A percentile compares a stretch with the other conserved stretches of the same genome.
These are phyloP conservation scores for Calamus simplicifolius DNA, from an alignment of 176 grass and related monocot species.

Conservation along the genomic window DNA sequence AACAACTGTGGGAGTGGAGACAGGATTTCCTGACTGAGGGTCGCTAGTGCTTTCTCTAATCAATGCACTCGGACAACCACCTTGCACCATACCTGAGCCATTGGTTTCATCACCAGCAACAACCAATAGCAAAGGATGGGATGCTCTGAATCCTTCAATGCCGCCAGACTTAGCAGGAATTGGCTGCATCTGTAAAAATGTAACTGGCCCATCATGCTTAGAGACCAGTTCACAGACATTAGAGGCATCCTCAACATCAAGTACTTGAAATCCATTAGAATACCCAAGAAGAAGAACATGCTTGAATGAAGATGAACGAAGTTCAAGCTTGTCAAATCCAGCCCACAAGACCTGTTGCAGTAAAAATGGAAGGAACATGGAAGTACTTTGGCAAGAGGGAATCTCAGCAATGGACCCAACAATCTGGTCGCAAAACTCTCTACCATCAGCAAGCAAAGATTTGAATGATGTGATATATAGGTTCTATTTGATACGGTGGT, in stretches of 20 bases:
- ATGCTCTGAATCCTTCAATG: constrained; percentile 73
- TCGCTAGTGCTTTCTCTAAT: constrained; percentile 79
- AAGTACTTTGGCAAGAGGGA: too few species aligned
- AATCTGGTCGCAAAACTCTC: too few species aligned
- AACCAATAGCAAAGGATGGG: constrained; percentile 94
- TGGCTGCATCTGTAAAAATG: constrained; percentile 98
- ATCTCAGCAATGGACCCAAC: too few species aligned
- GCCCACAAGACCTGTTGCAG: constrained; percentile 78
- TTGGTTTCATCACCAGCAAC: constrained; percentile 98
- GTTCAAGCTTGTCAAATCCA: constrained; percentile 88
- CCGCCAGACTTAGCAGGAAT: constrained; percentile 47
- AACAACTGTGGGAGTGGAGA: constrained; percentile 76
- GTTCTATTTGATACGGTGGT: too few species aligned
- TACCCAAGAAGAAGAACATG: constrained; percentile 89
- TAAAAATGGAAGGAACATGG: not conserved
- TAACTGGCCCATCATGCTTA: constrained; percentile 93
- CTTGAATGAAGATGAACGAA: constrained; percentile 74
- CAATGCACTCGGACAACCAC: constrained; percentile 78
- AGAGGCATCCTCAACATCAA: constrained; percentile 94
- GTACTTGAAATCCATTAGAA: constrained; percentile 97
- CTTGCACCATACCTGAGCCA: constrained; percentile 78
- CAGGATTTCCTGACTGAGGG: constrained; percentile 52
- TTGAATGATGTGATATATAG: too few species aligned
- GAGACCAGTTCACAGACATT: constrained; percentile 97
- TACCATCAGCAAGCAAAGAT: too few species aligned